phyloP scores from a whole-genome alignment of 176 grass and related monocot genomes.

The Cymbopogon citratus region DNA sequence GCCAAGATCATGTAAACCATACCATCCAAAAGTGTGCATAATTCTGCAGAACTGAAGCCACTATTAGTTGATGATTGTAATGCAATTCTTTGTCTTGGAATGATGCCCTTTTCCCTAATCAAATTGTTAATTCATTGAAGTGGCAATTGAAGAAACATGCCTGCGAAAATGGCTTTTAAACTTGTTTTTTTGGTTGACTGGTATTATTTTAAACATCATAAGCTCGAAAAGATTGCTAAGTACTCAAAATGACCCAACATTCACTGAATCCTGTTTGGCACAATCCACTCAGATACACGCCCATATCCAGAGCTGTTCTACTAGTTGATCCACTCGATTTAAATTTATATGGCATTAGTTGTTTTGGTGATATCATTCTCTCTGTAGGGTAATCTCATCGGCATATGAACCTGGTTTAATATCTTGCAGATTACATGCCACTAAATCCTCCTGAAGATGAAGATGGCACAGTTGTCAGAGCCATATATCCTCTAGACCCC shows the following conservation, averaged over 20 bases:
- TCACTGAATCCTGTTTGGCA: background rate
- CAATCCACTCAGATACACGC: background rate
- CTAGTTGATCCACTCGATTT: background rate
- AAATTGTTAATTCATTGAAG: conserved; percentile 1
- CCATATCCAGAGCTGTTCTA: background rate
- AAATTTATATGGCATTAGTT: background rate
- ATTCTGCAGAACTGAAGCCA: background rate
- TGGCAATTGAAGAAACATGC: background rate
- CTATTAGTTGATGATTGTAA: background rate
- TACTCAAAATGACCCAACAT: background rate
- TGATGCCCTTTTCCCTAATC: background rate
- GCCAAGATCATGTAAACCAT: conserved; percentile 26
- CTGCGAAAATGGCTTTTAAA: no score
- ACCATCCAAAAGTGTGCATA: background rate
- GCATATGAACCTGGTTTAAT: background rate
- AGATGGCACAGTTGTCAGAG: conserved; percentile 73
- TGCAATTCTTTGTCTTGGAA: background rate
- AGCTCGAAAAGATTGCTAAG: background rate
- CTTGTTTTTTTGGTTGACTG: background rate
- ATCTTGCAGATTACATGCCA: conserved; percentile 69
- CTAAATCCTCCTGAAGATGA: conserved; percentile 76
- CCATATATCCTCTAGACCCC: conserved; percentile 77
- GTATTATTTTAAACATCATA: background rate
- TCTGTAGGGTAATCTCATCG: background rate
- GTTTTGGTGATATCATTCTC: background rate